Evolutionary conservation across 768 basidiomycete genomes (phyloP), one percentile per base, ranked within the genome.

Genomic region (Termitomyces sp.): DNA sequence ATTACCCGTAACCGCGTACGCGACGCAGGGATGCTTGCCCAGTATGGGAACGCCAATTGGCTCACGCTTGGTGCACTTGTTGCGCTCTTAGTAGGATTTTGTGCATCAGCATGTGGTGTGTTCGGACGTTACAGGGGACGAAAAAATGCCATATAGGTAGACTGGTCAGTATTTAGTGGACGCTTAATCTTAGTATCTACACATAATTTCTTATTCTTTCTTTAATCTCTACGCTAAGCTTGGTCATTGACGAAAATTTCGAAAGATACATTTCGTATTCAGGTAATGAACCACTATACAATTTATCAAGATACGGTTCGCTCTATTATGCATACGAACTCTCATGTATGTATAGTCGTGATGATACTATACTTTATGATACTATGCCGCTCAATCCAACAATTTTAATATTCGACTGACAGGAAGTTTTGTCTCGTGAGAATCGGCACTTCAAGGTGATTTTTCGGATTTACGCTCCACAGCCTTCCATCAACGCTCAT

Each of bases 11-110:
- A 81, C 61, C 77, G 80, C 44, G 79, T 88, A 66, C 76, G 79
- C 56, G 70, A 80, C 59, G 72, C 72, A 20, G 80, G 78, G 20
- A 67, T 74, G 30, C 52, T 64, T 26, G 82, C 88, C 3, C 73
- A 79, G 61, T 87, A 84, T 71, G 92, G 90, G 16, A 92, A 90
- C 69, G 91, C 88, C 45, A 85, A 84, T 66, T 94, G 92, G 92
- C 66, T 93, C 57, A 87, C 87, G 3, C 78, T 94, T 45, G 90
- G 82, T 56, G 90, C 90, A 1, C 74, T 89, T 51, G 78, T 82
- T 53, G 78, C 90, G 1, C 78, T 94, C 49, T 60, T 85, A 44
- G 58, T 92, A 16, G 86, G 80, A 26, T 86, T 86, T 72, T 88
- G 86, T 71, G 77, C 83, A 2, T 79, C 83, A 14, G 75, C 80